phyloP scores from a whole-genome alignment of 371 early-diverging fungal species.

The Mortierella sp. region DNA sequence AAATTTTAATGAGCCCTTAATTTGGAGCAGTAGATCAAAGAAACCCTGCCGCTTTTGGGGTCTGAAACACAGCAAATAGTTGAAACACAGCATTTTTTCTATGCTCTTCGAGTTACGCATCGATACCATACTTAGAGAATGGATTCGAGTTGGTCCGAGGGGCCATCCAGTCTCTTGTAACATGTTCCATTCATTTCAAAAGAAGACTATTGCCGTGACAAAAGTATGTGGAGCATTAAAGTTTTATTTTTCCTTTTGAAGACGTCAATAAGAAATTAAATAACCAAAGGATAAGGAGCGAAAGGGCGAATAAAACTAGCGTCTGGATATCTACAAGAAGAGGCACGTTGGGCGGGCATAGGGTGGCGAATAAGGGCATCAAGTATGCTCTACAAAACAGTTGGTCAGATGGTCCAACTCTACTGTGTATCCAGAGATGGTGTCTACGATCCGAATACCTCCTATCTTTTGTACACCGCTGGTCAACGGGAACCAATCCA shows the following conservation, averaged over 20 bases:
- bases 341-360: not conserved
- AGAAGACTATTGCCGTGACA: too few species aligned
- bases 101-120: not conserved
- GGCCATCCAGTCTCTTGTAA: too few species aligned
- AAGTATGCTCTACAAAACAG: constrained; percentile 66
- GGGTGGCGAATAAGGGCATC: not conserved
- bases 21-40: not conserved
- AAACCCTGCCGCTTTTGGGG: not conserved
- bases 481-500: constrained; percentile 87
- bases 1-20: too few species aligned
- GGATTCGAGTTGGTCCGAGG: too few species aligned
- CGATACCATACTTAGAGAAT: not conserved
- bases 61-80: too few species aligned
- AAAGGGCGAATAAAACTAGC: not conserved
- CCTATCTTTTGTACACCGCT: constrained; percentile 90
- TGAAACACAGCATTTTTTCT: too few species aligned
- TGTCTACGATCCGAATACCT: constrained; percentile 78
- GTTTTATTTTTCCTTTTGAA: too few species aligned
- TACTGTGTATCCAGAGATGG: constrained; percentile 73
- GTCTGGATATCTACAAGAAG: not conserved
- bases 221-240: too few species aligned
- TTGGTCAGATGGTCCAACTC: constrained; percentile 80
- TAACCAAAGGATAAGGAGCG: not conserved
- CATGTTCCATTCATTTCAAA: not conserved
- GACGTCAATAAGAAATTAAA: not conserved